Evolutionary conservation across 2,329 filamentous ascomycete species (phyloP).

Genomic region (Cladophialophora exuberans): DNA sequence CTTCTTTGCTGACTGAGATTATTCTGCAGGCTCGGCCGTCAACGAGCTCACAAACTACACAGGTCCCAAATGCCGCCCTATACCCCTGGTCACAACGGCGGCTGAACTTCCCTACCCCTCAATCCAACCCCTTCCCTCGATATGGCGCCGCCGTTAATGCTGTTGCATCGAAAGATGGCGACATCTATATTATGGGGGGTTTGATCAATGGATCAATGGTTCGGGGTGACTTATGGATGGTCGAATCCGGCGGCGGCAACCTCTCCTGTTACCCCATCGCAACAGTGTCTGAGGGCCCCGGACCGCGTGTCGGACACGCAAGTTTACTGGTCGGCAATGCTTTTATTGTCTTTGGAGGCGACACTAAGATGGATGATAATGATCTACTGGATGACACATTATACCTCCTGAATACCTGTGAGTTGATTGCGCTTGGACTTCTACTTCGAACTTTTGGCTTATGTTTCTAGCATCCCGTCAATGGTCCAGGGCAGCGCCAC

Average conservation of each 20-base stretch:
- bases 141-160: slow-evolving; percentile 97
- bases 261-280: slow-evolving; percentile 90
- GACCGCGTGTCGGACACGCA: slow-evolving; percentile 90
- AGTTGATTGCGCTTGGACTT: slow-evolving; percentile 45
- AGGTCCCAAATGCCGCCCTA: slow-evolving; percentile 73
- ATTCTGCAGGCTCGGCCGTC: slow-evolving; percentile 24
- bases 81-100: slow-evolving; percentile 96
- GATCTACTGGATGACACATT: slow-evolving; percentile 93
- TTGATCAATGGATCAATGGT: slow-evolving; percentile 93
- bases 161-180: slow-evolving; percentile 90
- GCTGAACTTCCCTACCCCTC: slow-evolving; percentile 79
- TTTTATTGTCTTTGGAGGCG: slow-evolving; percentile 97
- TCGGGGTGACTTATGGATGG: slow-evolving; percentile 97
- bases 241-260: slow-evolving; percentile 80
- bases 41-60: slow-evolving; percentile 42
- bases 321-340: slow-evolving; percentile 96
- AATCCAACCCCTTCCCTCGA: slow-evolving; percentile 87
- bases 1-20: slow-evolving; percentile 5
- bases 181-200: slow-evolving; percentile 97
- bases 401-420: slow-evolving; percentile 96
- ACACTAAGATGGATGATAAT: slow-evolving; percentile 93
- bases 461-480: slow-evolving; percentile 79
- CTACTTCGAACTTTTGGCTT: slow-evolving; percentile 30
- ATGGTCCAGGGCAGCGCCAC: slow-evolving; percentile 92
- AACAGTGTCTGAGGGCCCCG: slow-evolving; percentile 90